Evolutionary conservation across 352 stramenopile genomes (phyloP).

Genomic region (Pseudoperonospora humuli): DNA sequence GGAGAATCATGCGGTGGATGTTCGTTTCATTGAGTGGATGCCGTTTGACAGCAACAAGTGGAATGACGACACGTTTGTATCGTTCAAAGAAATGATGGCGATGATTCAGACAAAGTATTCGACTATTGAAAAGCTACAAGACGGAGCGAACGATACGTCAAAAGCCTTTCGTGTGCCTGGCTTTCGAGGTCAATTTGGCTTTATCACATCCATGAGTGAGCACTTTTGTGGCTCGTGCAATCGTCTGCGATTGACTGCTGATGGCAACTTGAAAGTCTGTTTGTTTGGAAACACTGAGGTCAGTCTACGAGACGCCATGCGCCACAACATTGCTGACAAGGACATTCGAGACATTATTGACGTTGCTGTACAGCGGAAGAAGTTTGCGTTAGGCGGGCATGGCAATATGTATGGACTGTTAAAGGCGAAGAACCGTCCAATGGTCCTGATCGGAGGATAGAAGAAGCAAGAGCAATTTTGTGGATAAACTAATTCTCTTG

Average conservation of each 20-base stretch:
- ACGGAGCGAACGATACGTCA: constrained; percentile 91
- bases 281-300: constrained; percentile 94
- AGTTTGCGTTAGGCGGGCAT: constrained; percentile 91
- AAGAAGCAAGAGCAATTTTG: neutral
- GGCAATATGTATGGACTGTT: constrained; percentile 90
- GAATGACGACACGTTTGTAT: constrained; percentile 89
- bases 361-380: constrained; percentile 88
- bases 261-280: constrained; percentile 94
- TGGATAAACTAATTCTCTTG: no score
- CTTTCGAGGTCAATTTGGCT: constrained; percentile 80
- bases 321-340: constrained; percentile 60
- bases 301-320: constrained; percentile 88
- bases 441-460: constrained; percentile 97
- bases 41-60: constrained; percentile 97
- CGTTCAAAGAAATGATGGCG: constrained; percentile 89
- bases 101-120: constrained; percentile 39
- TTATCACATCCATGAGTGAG: constrained; percentile 97
- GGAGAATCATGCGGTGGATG: constrained; percentile 75
- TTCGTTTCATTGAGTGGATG: constrained; percentile 99
- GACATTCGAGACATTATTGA: constrained; percentile 88
- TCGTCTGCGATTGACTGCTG: constrained; percentile 92
- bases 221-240: constrained; percentile 98
- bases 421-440: constrained; percentile 91
- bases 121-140: constrained; percentile 40
- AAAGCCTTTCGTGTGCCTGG: constrained; percentile 87